Evolutionary conservation across 2,329 filamentous ascomycete species (phyloP).

Genomic region (Aspergillus fijiensis): DNA sequence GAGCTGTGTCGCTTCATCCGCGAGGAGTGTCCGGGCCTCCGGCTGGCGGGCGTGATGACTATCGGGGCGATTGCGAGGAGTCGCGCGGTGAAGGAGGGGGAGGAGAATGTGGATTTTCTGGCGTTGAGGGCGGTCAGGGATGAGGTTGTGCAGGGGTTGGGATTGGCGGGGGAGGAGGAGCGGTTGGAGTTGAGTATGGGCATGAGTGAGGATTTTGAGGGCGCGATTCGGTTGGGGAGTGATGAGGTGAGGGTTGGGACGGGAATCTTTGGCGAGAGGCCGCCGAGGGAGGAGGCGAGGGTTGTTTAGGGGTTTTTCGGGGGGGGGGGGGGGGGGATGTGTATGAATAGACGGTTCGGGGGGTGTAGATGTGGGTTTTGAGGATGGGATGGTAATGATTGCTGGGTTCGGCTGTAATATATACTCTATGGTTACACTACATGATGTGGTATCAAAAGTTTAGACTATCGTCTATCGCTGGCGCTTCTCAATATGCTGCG

Average conservation of each 20-base stretch:
- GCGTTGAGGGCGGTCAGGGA: conserved; percentile 68
- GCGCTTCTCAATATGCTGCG: not conserved
- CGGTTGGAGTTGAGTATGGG: conserved; percentile 92
- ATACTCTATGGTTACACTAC: too few relatives aligned
- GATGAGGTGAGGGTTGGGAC: conserved; percentile 88
- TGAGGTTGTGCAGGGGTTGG: conserved; percentile 63
- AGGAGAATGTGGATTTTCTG: conserved; percentile 89
- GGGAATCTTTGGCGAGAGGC: conserved; percentile 86
- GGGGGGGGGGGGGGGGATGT: not conserved
- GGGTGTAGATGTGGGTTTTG: not conserved
- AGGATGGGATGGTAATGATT: too few relatives aligned
- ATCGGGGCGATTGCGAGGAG: conserved; percentile 92
- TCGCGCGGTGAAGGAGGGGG: conserved; percentile 67
- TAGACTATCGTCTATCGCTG: not conserved
- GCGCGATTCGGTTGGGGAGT: conserved; percentile 79
- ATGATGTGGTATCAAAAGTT: too few relatives aligned
- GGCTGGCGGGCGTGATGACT: conserved; percentile 86
- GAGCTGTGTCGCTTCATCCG: conserved; percentile 69
- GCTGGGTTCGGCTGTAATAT: too few relatives aligned
- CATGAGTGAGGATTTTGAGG: conserved; percentile 96
- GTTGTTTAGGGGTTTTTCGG: conserved; percentile 43
- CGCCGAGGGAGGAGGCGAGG: conserved; percentile 75
- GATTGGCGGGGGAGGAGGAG: conserved; percentile 45
- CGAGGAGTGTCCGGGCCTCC: conserved; percentile 69
- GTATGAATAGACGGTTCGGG: not conserved